Evolutionary conservation across 495 filamentous ascomycete species (phyloP).

Genomic region (Penicillium subrubescens): DNA sequence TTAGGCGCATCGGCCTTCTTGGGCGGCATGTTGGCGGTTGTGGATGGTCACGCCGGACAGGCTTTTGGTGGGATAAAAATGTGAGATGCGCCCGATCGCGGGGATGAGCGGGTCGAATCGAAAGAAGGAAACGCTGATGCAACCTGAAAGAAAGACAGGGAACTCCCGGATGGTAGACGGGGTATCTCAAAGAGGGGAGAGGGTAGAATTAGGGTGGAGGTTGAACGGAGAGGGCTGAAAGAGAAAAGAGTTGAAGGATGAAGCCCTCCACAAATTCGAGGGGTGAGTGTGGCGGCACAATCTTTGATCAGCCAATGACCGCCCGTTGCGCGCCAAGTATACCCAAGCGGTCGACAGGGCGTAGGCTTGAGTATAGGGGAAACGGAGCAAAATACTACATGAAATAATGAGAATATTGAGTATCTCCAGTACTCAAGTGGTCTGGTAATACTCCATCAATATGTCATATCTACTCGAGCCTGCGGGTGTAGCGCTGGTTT

Average conservation of each 20-base stretch:
- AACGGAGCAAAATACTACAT: not conserved
- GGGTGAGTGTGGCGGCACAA: slow-evolving; percentile 36
- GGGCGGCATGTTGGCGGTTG: slow-evolving; percentile 76
- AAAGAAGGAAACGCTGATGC: slow-evolving; percentile 24
- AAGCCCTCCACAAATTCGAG: slow-evolving; percentile 33
- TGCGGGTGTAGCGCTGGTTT: not conserved
- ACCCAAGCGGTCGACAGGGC: slow-evolving; percentile 1
- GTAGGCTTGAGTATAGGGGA: not conserved
- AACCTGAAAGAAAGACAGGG: slow-evolving; percentile 18
- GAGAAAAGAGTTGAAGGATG: slow-evolving; percentile 15
- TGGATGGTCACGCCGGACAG: slow-evolving; percentile 16
- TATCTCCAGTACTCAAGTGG: not conserved
- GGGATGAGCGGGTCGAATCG: slow-evolving; percentile 10
- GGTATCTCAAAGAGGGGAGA: not conserved
- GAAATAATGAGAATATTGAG: not conserved
- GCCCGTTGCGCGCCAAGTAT: slow-evolving; percentile 22
- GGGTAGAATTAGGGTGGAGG: not conserved
- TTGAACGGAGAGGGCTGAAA: slow-evolving; percentile 9
- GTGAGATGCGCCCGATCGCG: slow-evolving; percentile 26
- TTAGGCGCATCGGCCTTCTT: slow-evolving; percentile 70
- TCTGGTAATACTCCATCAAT: not conserved
- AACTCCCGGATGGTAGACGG: not conserved
- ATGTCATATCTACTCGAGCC: not conserved
- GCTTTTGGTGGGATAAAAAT: slow-evolving; percentile 23
- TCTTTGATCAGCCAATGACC: slow-evolving; percentile 32